Evolutionary conservation across 169 alveolate species (phyloP).

Genomic region (Eimeria tenella): DNA sequence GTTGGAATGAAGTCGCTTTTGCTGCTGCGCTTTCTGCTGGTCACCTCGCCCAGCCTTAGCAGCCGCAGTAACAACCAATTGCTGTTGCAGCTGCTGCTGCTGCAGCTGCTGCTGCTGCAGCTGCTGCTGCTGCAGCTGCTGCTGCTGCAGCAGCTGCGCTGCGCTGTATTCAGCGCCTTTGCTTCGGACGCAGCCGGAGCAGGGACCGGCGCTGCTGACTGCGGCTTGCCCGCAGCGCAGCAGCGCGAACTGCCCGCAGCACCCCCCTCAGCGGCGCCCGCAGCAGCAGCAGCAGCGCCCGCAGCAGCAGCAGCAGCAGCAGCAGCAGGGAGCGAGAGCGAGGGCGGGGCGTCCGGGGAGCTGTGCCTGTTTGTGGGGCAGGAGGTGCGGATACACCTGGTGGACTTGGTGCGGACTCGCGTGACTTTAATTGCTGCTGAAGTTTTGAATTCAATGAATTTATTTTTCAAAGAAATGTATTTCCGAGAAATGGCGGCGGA

Average conservation of each 20-base stretch:
- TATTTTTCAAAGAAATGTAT: not conserved
- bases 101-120: not conserved
- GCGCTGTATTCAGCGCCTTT: too few relatives aligned
- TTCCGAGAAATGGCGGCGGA: not conserved
- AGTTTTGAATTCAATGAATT: not conserved
- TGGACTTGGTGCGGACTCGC: slow-evolving; percentile 53
- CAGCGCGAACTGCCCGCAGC: not conserved
- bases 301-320: not conserved
- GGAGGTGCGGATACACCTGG: slow-evolving; percentile 71
- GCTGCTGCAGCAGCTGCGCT: not conserved
- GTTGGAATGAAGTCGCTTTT: not conserved
- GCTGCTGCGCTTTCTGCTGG: not conserved
- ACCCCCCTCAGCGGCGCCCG: not conserved
- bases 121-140: not conserved
- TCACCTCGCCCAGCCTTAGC: not conserved
- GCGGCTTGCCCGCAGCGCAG: too few relatives aligned
- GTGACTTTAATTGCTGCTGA: not conserved
- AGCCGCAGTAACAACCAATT: not conserved
- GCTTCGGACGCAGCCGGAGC: too few relatives aligned
- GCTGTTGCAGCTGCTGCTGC: not conserved
- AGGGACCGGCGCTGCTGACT: too few relatives aligned
- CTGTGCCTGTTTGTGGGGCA: slow-evolving; percentile 43
- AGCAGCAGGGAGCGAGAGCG: not conserved
- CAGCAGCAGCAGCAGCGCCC: not conserved
- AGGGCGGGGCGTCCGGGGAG: not conserved